Evolutionary conservation across 176 grass and related monocot genomes (phyloP).

Genomic region (Saccharum officinarum): DNA sequence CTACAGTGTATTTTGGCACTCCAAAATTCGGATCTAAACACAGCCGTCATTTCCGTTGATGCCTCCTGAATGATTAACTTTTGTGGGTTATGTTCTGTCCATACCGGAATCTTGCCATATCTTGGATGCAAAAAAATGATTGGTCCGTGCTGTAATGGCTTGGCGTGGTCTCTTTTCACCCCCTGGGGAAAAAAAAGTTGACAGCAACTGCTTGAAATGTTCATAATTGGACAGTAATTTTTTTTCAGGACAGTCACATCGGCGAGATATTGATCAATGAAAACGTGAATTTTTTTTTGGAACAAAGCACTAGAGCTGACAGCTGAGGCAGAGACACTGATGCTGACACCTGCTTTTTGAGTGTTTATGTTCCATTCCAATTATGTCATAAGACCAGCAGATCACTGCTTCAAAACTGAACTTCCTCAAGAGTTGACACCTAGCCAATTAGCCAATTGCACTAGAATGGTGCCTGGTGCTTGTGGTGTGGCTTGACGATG

Average conservation of each 20-base stretch:
- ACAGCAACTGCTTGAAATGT: not conserved
- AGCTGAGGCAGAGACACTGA: slow-evolving; percentile 22
- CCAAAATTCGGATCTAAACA: too few relatives aligned
- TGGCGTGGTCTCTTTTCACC: not conserved
- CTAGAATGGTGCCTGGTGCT: too few relatives aligned
- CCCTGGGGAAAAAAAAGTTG: not conserved
- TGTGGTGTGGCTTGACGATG: not conserved
- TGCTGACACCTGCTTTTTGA: slow-evolving; percentile 17
- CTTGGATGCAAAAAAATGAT: slow-evolving; percentile 15
- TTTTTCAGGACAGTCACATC: not conserved
- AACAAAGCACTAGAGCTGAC: not conserved
- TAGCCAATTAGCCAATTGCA: not conserved
- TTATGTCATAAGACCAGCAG: not conserved
- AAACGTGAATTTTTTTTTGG: not conserved
- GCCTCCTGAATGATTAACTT: not conserved
- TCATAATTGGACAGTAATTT: not conserved
- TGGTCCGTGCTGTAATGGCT: not conserved
- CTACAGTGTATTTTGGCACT: too few relatives aligned
- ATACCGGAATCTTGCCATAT: slow-evolving; percentile 15
- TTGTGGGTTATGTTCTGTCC: not conserved
- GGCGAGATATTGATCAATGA: not conserved
- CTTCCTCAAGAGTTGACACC: not conserved
- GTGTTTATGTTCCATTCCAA: not conserved
- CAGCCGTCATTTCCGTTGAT: not conserved
- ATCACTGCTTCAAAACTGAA: not conserved